These are phyloP conservation scores for Astragalus membranaceus DNA, from an alignment of 306 rosid genomes.

Conservation along the genomic window DNA sequence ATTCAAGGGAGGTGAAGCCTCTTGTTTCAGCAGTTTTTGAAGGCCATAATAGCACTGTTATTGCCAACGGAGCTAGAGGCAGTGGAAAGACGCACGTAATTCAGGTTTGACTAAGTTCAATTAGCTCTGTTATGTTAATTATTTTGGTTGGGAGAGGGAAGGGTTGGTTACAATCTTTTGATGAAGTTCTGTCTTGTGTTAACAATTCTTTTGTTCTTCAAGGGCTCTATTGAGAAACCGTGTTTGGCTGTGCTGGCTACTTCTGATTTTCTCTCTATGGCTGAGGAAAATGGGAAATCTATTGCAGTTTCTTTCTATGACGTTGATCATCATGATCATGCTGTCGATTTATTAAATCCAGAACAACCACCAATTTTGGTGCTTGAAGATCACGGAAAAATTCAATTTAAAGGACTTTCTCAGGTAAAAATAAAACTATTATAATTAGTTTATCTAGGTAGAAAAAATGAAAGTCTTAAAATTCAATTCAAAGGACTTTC, in stretches of 20 bases:
- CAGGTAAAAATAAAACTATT: conserved; percentile 32
- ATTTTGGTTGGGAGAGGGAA: background rate
- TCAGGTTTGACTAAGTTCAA: conserved; percentile 51
- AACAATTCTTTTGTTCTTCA: conserved; percentile 21
- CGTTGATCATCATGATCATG: conserved; percentile 69
- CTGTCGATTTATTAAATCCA: conserved; percentile 60
- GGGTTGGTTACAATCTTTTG: conserved; percentile 3
- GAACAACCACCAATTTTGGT: conserved; percentile 51
- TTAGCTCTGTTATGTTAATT: background rate
- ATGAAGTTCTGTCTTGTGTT: background rate
- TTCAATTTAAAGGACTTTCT: conserved; percentile 80
- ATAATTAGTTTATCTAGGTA: background rate
- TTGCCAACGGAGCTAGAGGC: conserved; percentile 80
- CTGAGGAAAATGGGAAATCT: conserved; percentile 43
- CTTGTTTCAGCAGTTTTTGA: conserved; percentile 56
- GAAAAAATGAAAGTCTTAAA: background rate
- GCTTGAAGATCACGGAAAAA: conserved; percentile 59
- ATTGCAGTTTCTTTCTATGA: conserved; percentile 66
- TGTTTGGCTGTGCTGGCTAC: conserved; percentile 69
- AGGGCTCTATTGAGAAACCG: conserved; percentile 69
- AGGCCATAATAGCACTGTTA: conserved; percentile 64
- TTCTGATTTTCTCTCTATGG: conserved; percentile 49
- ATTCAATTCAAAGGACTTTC: too few species aligned
- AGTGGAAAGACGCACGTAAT: conserved; percentile 70
- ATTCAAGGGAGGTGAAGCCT: conserved; percentile 58